Percentiles rank a stretch among this genome's conserved stretches.
Evolutionary conservation across 1,139 yeast species (phyloP).

Genomic region (Geotrichum macrosporum): DNA sequence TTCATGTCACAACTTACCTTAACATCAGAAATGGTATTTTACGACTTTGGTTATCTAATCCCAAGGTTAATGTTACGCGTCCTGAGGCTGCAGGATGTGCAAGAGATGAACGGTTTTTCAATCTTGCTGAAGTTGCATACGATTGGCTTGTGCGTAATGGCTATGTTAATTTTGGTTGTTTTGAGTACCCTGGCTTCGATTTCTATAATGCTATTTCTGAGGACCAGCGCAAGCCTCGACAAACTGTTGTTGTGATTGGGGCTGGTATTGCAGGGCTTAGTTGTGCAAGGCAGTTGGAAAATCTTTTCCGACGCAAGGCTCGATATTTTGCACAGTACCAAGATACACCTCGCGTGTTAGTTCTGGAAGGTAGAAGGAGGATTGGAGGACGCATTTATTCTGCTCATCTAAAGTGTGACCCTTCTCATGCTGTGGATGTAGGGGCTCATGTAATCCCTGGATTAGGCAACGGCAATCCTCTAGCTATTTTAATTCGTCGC

Average conservation of each 20-base stretch:
- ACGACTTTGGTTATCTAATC: conserved; percentile 44
- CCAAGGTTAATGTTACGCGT: conserved; percentile 41
- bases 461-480: conserved; percentile 43
- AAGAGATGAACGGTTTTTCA: conserved; percentile 40
- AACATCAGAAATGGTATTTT: conserved; percentile 43
- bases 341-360: conserved; percentile 40
- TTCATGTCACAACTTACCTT: conserved; percentile 43
- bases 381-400: conserved; percentile 45
- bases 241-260: conserved; percentile 41
- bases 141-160: conserved; percentile 44
- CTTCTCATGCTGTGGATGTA: conserved; percentile 37
- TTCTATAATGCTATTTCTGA: conserved; percentile 24
- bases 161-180: conserved; percentile 44
- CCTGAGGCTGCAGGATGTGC: conserved; percentile 46
- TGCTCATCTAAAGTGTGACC: conserved; percentile 35
- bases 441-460: conserved; percentile 45
- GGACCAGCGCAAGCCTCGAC: conserved; percentile 36
- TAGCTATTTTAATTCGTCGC: conserved; percentile 40
- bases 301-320: conserved; percentile 37
- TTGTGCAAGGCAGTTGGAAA: conserved; percentile 43
- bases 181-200: conserved; percentile 31
- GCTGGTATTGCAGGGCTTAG: conserved; percentile 45
- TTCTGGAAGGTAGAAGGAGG: conserved; percentile 42
- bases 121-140: conserved; percentile 43
- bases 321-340: conserved; percentile 38